Conservation (phyloP, 1,284 basidiomycete genomes). For the Earliella scabrosa region DNA sequence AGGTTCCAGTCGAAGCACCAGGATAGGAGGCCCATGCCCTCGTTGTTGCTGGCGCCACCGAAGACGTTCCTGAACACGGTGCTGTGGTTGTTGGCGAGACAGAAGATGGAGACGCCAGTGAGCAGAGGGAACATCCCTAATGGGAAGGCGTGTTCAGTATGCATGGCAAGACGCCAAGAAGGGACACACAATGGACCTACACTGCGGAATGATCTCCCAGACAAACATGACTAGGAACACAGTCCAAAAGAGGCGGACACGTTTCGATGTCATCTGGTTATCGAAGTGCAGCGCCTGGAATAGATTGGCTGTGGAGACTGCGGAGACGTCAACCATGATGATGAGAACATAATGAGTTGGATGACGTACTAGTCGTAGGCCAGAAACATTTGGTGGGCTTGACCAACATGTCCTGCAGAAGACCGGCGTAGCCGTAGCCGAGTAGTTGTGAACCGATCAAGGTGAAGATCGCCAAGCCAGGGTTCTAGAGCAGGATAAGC, state of each 20-base stretch:
- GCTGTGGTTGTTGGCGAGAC: constrained; percentile 55
- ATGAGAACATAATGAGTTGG: too few relatives aligned
- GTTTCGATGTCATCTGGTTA: constrained; percentile 38
- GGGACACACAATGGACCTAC: constrained; percentile 40
- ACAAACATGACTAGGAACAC: constrained; percentile 32
- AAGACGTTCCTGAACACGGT: constrained; percentile 58
- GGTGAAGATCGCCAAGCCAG: constrained; percentile 37
- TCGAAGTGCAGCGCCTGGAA: constrained; percentile 39
- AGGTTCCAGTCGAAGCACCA: constrained; percentile 61
- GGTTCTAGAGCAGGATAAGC: constrained; percentile 27
- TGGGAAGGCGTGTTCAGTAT: background rate
- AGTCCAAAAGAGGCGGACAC: constrained; percentile 37
- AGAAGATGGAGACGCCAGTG: constrained; percentile 59
- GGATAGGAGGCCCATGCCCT: constrained; percentile 54
- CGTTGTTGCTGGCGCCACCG: constrained; percentile 64
- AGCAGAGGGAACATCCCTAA: constrained; percentile 41
- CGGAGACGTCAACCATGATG: background rate
- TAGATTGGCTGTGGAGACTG: constrained; percentile 35
- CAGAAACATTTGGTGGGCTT: constrained; percentile 39
- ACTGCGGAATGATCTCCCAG: constrained; percentile 52
- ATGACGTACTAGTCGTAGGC: constrained; percentile 32
- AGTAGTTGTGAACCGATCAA: constrained; percentile 37
- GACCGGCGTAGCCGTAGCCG: constrained; percentile 37
- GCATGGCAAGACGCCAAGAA: background rate
- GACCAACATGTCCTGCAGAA: constrained; percentile 36